Evolutionary conservation across 1,284 basidiomycete species (phyloP), one percentile per base, ranked within the genome.

Genomic region (Cryptococcus sp.): DNA sequence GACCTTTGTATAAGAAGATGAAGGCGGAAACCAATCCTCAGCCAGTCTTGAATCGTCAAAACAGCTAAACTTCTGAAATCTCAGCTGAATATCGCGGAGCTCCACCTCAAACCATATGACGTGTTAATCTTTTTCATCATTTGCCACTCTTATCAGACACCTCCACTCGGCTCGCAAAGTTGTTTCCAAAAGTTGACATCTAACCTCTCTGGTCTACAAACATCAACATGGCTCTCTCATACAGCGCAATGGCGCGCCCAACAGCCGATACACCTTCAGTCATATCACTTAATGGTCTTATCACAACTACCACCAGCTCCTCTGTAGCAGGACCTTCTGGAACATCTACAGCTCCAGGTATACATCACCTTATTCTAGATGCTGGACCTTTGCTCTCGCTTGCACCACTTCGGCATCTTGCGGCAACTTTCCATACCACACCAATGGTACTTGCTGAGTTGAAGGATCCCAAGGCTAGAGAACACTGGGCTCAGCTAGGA

Each of bases 401-500:
- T 2, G 86, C 89, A 0, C 90, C 92, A 2, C 81, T 96, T 23
- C 83, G 89, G 14, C 89, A 89, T 10, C 79, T 96, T 34, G 89
- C 94, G 13, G 81, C 86, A 63, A 83, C 83, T 35, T 96, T 88
- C 74, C 79, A 89, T 59, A 94, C 91, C 5, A 89, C 90, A 3
- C 91, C 90, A 1, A 87, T 91, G 71, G 92, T 97, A 8, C 80
- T 97, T 36, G 82, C 85, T 3, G 93, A 97, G 76, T 79, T 97
- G 66, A 86, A 90, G 73, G 92, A 96, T 78, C 85, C 83, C 70
- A 85, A 85, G 36, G 90, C 90, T 1, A 79, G 90, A 62, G 86
- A 93, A 69, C 88, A 91, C 73, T 90, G 90, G 72, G 85, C 89
- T 72, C 83, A 82, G 61, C 81, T 90, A 11, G 68, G 60, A 6